Conservation (phyloP, 2,329 filamentous ascomycete species). For the Fusarium pseudograminearum region DNA sequence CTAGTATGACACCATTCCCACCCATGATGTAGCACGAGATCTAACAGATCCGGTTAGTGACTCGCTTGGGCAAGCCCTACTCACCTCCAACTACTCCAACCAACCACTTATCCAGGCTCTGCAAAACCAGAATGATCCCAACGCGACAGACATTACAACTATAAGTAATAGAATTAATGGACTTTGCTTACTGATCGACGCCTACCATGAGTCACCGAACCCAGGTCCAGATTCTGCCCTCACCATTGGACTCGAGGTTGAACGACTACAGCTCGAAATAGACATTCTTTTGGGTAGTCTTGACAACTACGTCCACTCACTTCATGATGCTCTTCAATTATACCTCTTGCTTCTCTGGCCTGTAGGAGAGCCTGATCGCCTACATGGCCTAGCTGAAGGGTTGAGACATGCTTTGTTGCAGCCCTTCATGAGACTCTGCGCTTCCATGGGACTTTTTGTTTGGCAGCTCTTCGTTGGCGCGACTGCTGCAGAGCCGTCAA, state of each 20-base stretch:
- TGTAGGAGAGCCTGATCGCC: rapidly evolving
- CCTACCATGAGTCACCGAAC: neutral
- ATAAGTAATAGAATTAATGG: neutral
- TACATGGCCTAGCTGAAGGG: conserved; percentile 3
- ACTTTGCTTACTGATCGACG: conserved; percentile 2
- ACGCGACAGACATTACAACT: neutral
- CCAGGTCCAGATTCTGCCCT: neutral
- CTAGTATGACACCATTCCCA: neutral
- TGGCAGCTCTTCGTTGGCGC: conserved; percentile 43
- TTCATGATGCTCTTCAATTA: conserved; percentile 5
- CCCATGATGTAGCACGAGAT: rapidly evolving
- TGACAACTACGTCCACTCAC: conserved; percentile 26
- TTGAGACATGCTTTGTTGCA: conserved; percentile 11
- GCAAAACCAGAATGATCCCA: conserved; percentile 1
- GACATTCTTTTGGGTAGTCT: conserved; percentile 8
- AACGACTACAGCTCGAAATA: conserved; percentile 17
- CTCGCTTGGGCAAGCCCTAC: conserved; percentile 26
- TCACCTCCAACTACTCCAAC: conserved; percentile 3
- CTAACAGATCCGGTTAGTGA: conserved; percentile 3
- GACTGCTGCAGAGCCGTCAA: neutral
- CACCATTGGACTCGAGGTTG: conserved; percentile 12
- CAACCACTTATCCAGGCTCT: conserved; percentile 33
- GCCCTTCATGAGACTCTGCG: conserved; percentile 32
- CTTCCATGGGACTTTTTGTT: conserved; percentile 30
- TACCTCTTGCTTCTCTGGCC: conserved; percentile 36